A percentile compares a stretch with the other conserved stretches of the same genome.
Evolutionary conservation across 1,139 yeast genomes (phyloP).

Genomic region (Lodderomyces theae): DNA sequence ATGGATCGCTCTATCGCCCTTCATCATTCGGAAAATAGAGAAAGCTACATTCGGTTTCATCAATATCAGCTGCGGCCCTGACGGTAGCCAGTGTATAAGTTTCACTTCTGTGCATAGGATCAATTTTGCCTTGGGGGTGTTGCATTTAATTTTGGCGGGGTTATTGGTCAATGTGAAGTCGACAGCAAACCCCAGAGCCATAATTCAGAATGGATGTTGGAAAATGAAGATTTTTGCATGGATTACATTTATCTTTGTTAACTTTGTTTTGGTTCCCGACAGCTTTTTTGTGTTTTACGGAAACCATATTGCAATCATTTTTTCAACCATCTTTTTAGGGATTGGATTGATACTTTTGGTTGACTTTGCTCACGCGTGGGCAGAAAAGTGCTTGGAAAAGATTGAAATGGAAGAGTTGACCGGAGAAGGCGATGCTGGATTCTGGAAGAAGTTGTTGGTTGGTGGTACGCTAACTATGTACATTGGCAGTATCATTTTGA

Average conservation of each 20-base stretch:
- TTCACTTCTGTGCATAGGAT: conserved; percentile 91
- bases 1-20: conserved; percentile 88
- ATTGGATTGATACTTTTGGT: conserved; percentile 88
- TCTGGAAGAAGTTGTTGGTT: conserved; percentile 79
- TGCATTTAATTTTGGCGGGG: conserved; percentile 72
- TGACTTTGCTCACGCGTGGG: conserved; percentile 99
- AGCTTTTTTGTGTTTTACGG: conserved; percentile 87
- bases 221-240: conserved; percentile 66
- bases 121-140: conserved; percentile 79
- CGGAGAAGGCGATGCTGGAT: conserved; percentile 48
- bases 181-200: conserved; percentile 75
- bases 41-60: conserved; percentile 68
- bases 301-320: conserved; percentile 78
- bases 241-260: conserved; percentile 52
- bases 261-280: conserved; percentile 79
- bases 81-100: conserved; percentile 85
- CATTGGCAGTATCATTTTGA: conserved; percentile 65
- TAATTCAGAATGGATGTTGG: conserved; percentile 92
- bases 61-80: conserved; percentile 60
- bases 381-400: conserved; percentile 89
- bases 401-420: conserved; percentile 84
- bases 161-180: conserved; percentile 72
- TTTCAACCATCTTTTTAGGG: conserved; percentile 81
- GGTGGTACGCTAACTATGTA: conserved; percentile 91
- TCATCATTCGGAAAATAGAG: conserved; percentile 73